These are phyloP conservation scores for Prunus persica DNA, from an alignment of 306 rosid species.

Conservation along the genomic window DNA sequence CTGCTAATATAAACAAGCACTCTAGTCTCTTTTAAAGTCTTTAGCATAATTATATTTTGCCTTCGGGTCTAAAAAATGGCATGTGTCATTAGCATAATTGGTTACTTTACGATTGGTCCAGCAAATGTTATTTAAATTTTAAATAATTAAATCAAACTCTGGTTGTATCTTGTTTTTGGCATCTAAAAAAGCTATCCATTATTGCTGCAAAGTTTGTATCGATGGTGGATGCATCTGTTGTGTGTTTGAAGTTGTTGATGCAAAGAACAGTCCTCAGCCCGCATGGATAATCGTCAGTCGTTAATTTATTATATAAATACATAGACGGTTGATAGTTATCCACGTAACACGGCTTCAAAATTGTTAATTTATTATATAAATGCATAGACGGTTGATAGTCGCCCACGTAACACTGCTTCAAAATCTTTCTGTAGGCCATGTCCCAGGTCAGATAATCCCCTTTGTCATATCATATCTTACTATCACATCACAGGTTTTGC, in stretches of 20 bases:
- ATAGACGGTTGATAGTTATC: too few relatives aligned
- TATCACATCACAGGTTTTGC: neutral
- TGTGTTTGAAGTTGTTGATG: neutral
- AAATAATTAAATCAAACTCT: neutral
- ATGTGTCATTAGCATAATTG: constrained; percentile 29
- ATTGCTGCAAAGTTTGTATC: constrained; percentile 1
- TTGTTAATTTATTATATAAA: too few relatives aligned
- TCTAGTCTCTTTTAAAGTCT: constrained; percentile 7
- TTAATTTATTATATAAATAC: too few relatives aligned
- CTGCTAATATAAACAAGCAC: neutral
- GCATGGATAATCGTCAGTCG: too few relatives aligned
- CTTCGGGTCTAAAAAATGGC: constrained; percentile 14
- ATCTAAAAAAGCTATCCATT: neutral
- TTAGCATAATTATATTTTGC: neutral
- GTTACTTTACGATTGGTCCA: constrained; percentile 6
- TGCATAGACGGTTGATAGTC: too few relatives aligned
- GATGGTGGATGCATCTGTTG: neutral
- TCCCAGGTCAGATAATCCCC: neutral
- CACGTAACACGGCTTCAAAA: neutral
- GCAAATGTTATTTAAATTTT: neutral
- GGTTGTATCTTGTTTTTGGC: neutral
- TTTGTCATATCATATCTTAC: neutral
- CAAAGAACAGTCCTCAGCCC: too few relatives aligned
- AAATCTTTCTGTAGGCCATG: constrained; percentile 14
- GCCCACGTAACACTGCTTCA: neutral